Base-by-base conservation (phyloP, 306 rosid species). In the Senna tora region DNA sequence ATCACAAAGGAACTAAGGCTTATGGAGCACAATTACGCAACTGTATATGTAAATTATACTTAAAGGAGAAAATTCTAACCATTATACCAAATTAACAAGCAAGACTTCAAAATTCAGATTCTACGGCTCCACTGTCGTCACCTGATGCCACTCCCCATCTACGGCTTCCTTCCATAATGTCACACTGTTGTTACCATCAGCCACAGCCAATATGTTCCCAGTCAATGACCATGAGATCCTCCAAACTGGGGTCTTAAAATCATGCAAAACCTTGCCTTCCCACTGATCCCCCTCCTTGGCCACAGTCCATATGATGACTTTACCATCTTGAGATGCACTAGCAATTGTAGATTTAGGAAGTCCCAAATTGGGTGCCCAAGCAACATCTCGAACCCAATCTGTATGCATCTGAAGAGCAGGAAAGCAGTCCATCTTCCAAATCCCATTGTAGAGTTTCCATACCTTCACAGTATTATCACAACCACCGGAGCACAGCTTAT, bases 341-440 rank as follows among this genome's bases (percentile, higher is more conserved):
- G 96, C 93, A 70, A 91, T 85, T 0, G 96, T 89, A 12, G 97
- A 91, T 75, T 91, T 91, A 0, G 97, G 97, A 22, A 89, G 91
- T 17, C 97, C 97, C 80, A 91, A 84, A 79, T 87, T 91, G 12
- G 97, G 93, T 0, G 97, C 97, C 97, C 97, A 91, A 6, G 97
- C 96, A 56, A 91, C 93, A 63, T 89, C 96, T 62, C 93, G 84
- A 68, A 89, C 97, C 93, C 96, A 89, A 87, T 91, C 97, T 19
- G 75, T 75, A 52, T 91, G 97, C 96, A 82, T 89, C 21, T 87
- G 85, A 82, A 89, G 93, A 54, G 97, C 91, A 33, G 97, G 96
- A 75, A 85, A 91, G 84, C 93, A 87, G 55, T 93, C 98, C 93
- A 86, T 85, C 87, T 87, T 93, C 97, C 98, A 93, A 38, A 49